phyloP scores from a whole-genome alignment of 2,329 filamentous ascomycete species.

The Talaromyces sp. region DNA sequence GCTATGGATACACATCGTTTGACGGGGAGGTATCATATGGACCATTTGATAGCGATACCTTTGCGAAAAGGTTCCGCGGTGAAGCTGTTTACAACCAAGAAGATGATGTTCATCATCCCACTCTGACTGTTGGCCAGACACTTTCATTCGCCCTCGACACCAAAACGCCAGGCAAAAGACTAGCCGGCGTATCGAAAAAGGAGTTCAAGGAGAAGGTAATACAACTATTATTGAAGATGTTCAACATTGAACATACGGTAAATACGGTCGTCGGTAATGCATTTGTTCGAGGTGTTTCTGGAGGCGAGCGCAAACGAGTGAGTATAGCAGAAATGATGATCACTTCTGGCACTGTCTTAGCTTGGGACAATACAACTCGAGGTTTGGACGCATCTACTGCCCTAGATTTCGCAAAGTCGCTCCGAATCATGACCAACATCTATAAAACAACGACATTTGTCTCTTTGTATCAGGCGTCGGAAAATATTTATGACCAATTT shows the following conservation, averaged over 20 bases:
- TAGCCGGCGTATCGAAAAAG: conserved; percentile 48
- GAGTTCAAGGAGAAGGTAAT: conserved; percentile 57
- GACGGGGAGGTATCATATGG: conserved; percentile 73
- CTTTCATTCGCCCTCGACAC: conserved; percentile 78
- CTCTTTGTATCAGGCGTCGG: conserved; percentile 77
- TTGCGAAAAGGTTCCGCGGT: conserved; percentile 66
- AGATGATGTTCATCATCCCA: conserved; percentile 80
- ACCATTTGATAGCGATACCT: conserved; percentile 64
- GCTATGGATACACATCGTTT: conserved; percentile 56
- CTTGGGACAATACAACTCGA: conserved; percentile 70
- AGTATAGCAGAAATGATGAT: conserved; percentile 80
- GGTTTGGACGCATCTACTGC: conserved; percentile 65
- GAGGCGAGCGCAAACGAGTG: conserved; percentile 73
- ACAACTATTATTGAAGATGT: conserved; percentile 75
- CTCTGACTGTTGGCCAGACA: conserved; percentile 81
- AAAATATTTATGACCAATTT: conserved; percentile 73
- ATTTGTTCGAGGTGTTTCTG: conserved; percentile 74
- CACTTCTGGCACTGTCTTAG: conserved; percentile 64
- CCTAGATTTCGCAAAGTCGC: conserved; percentile 61
- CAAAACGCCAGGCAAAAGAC: conserved; percentile 76
- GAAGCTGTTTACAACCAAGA: conserved; percentile 74
- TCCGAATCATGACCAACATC: conserved; percentile 76
- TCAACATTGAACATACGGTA: conserved; percentile 85
- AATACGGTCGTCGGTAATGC: conserved; percentile 80
- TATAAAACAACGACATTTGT: conserved; percentile 82